Percentiles rank a stretch among this genome's conserved stretches.
These are phyloP conservation scores for Apiospora kogelbergensis DNA, from an alignment of 2,329 filamentous ascomycete genomes.

Conservation along the genomic window DNA sequence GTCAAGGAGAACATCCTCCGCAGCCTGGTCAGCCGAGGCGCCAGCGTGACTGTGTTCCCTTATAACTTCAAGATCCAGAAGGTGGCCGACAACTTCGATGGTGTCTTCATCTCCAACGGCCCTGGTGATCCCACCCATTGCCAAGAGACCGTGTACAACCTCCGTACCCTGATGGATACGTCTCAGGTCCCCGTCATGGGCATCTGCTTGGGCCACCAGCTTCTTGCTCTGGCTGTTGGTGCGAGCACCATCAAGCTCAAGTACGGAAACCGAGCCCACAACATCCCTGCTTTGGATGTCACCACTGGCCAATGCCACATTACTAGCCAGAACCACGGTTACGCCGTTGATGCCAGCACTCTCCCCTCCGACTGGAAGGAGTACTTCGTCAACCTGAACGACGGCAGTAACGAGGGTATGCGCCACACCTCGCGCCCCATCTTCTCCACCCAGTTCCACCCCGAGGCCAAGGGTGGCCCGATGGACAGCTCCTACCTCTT, in stretches of 20 bases:
- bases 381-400: slow-evolving; percentile 98
- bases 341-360: slow-evolving; percentile 85
- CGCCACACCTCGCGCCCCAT: slow-evolving; percentile 95
- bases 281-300: slow-evolving; percentile 92
- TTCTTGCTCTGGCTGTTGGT: slow-evolving; percentile 85
- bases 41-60: slow-evolving; percentile 91
- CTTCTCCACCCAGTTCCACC: slow-evolving; percentile 98
- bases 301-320: slow-evolving; percentile 98
- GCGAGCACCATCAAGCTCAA: slow-evolving; percentile 95
- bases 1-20: slow-evolving; percentile 99
- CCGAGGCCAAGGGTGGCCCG: slow-evolving; percentile 95
- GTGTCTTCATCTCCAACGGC: slow-evolving; percentile 98
- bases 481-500: slow-evolving; percentile 96
- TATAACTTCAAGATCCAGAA: slow-evolving; percentile 98
- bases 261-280: slow-evolving; percentile 98
- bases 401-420: slow-evolving; percentile 96
- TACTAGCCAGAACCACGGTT: slow-evolving; percentile 97
- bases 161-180: slow-evolving; percentile 85
- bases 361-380: slow-evolving; percentile 89
- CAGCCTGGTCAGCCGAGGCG: slow-evolving; percentile 86
- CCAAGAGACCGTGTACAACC: slow-evolving; percentile 89
- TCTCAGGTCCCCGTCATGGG: slow-evolving; percentile 94
- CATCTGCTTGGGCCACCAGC: slow-evolving; percentile 96
- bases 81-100: slow-evolving; percentile 95
- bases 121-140: slow-evolving; percentile 98